Percentiles rank a stretch among this genome's conserved stretches.
These are phyloP conservation scores for Abelmoschus esculentus DNA, from an alignment of 345 rosid genomes.

Conservation along the genomic window DNA sequence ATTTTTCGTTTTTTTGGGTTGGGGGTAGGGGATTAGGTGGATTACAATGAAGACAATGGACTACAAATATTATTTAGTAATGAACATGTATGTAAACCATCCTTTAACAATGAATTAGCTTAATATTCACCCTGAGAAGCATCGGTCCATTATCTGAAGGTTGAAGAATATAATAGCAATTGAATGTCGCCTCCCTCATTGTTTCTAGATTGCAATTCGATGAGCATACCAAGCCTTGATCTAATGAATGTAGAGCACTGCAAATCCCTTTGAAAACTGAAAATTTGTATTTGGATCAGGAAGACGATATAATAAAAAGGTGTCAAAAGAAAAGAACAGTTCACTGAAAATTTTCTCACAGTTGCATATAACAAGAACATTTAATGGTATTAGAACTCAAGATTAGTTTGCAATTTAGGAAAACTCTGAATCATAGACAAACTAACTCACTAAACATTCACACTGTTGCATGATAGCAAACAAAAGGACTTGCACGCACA, in stretches of 20 bases:
- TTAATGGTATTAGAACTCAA: not conserved
- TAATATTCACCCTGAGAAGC: conserved; percentile 70
- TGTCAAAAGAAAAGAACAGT: not conserved
- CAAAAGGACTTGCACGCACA: conserved; percentile 31
- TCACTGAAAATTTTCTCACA: not conserved
- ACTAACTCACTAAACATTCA: conserved; percentile 6
- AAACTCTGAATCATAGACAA: conserved; percentile 4
- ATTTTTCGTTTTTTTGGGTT: not conserved
- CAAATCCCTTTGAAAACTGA: conserved; percentile 83
- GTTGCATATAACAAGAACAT: not conserved
- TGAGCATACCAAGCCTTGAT: conserved; percentile 72
- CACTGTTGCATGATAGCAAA: conserved; percentile 5
- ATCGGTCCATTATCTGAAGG: conserved; percentile 82
- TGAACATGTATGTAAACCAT: conserved; percentile 1
- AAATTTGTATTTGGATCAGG: conserved; percentile 4
- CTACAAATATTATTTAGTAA: conserved; percentile 1
- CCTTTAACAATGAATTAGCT: conserved; percentile 8
- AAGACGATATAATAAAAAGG: not conserved
- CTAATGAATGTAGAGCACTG: conserved; percentile 55
- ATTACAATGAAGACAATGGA: not conserved
- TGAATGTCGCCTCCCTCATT: conserved; percentile 43
- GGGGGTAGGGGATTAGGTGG: not conserved
- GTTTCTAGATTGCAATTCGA: conserved; percentile 62
- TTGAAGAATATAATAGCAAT: conserved; percentile 75
- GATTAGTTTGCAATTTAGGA: conserved; percentile 7